Conservation (phyloP, 2,329 filamentous ascomycete genomes). For the Apiospora aurea region DNA sequence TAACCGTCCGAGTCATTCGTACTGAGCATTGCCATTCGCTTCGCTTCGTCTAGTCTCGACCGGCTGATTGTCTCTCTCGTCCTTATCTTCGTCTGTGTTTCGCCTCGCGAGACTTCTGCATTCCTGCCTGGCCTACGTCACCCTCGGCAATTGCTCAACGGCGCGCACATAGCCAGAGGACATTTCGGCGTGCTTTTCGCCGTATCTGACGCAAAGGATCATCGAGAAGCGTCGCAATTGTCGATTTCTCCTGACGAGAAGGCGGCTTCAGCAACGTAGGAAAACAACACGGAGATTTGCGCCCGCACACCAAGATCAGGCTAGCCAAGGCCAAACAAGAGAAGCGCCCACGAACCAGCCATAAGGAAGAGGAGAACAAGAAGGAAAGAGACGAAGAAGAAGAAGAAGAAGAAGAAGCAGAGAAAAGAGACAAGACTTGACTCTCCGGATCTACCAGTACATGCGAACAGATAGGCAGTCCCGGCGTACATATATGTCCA, state of each 20-base stretch:
- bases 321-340: constrained; percentile 15
- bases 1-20: constrained; percentile 20
- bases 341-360: background rate
- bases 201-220: background rate
- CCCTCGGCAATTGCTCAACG: constrained; percentile 9
- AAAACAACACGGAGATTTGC: constrained; percentile 3
- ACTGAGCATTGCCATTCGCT: constrained; percentile 23
- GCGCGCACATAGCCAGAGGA: background rate
- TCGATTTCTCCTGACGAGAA: background rate
- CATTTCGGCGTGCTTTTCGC: background rate
- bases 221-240: background rate
- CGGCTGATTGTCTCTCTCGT: constrained; percentile 3
- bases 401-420: background rate
- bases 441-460: background rate
- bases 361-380: constrained; percentile 8
- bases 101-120: constrained; percentile 5
- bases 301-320: constrained; percentile 11
- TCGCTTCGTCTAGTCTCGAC: constrained; percentile 13
- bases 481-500: constrained; percentile 19
- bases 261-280: background rate
- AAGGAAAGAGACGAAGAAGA: background rate
- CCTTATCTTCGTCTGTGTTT: background rate
- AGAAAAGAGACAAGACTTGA: background rate
- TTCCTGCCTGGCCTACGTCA: constrained; percentile 3
- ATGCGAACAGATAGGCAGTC: background rate